A percentile compares a stretch with the other conserved stretches of the same genome.
These are phyloP conservation scores for Ceratobasidium sp. DNA, from an alignment of 1,284 basidiomycete genomes.

Conservation along the genomic window DNA sequence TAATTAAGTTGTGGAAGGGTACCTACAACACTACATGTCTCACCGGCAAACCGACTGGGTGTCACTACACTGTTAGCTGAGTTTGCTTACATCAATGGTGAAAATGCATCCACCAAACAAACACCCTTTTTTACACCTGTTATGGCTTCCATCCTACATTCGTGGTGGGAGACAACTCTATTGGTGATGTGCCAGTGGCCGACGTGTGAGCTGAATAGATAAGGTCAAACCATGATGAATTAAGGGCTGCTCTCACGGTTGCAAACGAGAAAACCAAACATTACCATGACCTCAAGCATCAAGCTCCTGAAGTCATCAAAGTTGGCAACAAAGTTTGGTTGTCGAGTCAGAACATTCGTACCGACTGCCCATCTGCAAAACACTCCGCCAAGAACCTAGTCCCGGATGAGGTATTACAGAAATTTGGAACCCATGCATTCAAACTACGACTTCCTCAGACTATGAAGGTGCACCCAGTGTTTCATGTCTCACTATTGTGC, in stretches of 20 bases:
- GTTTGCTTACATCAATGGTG: conserved; percentile 17
- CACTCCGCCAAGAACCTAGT: conserved; percentile 26
- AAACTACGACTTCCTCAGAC: conserved; percentile 50
- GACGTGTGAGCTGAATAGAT: no score
- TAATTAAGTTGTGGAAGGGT: conserved; percentile 15
- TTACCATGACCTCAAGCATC: background rate
- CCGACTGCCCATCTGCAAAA: background rate
- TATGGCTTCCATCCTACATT: conserved; percentile 13
- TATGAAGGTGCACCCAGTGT: conserved; percentile 53
- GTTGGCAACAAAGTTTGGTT: no score
- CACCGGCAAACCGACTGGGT: conserved; percentile 36
- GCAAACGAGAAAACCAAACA: background rate
- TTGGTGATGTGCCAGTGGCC: no score
- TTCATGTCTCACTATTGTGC: conserved; percentile 53
- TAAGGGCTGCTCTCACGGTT: conserved; percentile 7
- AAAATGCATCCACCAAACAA: background rate
- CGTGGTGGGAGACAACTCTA: background rate
- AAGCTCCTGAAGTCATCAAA: background rate
- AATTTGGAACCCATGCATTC: conserved; percentile 46
- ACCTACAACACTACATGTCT: conserved; percentile 11
- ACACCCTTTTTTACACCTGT: background rate
- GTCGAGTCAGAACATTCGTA: no score
- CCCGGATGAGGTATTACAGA: conserved; percentile 50
- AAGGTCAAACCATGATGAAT: background rate
- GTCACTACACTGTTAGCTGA: conserved; percentile 52